These are phyloP conservation scores for Sclerotinia glacialis DNA, from an alignment of 2,329 filamentous ascomycete genomes.

Conservation along the genomic window DNA sequence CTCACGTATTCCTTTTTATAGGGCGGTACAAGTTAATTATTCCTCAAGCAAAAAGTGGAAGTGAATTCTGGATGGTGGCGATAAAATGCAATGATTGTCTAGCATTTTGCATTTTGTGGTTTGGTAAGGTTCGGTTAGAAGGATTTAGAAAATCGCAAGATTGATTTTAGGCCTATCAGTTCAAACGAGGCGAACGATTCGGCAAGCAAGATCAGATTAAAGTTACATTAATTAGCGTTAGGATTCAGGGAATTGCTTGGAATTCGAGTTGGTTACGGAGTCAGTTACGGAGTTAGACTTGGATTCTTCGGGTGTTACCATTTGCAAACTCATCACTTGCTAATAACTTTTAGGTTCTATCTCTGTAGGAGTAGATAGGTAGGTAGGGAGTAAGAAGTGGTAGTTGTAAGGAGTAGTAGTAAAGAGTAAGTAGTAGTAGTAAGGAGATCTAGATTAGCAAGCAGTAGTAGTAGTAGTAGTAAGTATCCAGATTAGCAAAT, in stretches of 20 bases:
- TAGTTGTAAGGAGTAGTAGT: too few species aligned
- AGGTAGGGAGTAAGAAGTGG: too few species aligned
- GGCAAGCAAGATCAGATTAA: constrained; percentile 22
- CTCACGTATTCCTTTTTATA: constrained; percentile 1
- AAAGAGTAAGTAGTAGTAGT: too few species aligned
- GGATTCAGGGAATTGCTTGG: constrained; percentile 1
- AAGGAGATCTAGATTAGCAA: too few species aligned
- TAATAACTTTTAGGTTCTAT: too few species aligned
- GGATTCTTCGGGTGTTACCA: too few species aligned
- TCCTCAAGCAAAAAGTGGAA: not conserved
- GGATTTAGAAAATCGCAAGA: not conserved
- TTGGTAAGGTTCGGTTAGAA: constrained; percentile 2
- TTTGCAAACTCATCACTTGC: not conserved
- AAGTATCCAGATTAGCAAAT: too few species aligned
- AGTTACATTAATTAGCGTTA: constrained; percentile 22
- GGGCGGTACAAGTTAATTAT: constrained; percentile 2
- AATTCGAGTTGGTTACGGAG: too few species aligned
- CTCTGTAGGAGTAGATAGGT: too few species aligned
- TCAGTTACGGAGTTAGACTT: not conserved
- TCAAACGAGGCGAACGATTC: constrained; percentile 19
- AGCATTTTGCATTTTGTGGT: constrained; percentile 3
- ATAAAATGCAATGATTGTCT: constrained; percentile 3
- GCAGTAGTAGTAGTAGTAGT: too few species aligned
- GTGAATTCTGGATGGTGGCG: not conserved
- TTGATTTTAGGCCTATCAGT: constrained; percentile 21